These are phyloP conservation scores for Adansonia grandidieri DNA, from an alignment of 441 rosid species.

Conservation along the genomic window DNA sequence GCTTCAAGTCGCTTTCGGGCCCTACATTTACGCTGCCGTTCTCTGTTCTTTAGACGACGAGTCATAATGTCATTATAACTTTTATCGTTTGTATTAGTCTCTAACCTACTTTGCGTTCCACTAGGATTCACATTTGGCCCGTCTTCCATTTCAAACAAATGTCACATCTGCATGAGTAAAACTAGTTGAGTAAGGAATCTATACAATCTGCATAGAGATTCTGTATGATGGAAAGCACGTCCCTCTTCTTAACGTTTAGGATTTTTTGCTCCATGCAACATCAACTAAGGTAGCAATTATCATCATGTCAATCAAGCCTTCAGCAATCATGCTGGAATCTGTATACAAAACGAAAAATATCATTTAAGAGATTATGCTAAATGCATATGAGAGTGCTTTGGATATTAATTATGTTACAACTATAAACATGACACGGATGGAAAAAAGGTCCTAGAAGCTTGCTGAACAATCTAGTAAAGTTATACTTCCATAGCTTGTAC, in stretches of 20 bases:
- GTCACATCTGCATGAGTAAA: slow-evolving; percentile 22
- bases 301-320: slow-evolving; percentile 11
- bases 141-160: slow-evolving; percentile 39
- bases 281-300: slow-evolving; percentile 3
- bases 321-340: slow-evolving; percentile 14
- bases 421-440: not conserved
- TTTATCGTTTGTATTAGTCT: slow-evolving; percentile 33
- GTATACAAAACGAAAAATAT: slow-evolving; percentile 12
- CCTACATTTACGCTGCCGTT: slow-evolving; percentile 77
- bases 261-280: slow-evolving; percentile 18
- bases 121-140: slow-evolving; percentile 38
- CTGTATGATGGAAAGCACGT: slow-evolving; percentile 12
- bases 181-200: slow-evolving; percentile 18
- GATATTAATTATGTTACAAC: not conserved
- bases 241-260: slow-evolving; percentile 10
- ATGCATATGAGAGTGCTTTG: not conserved
- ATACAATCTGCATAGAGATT: not conserved
- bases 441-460: not conserved
- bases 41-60: slow-evolving; percentile 73
- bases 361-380: not conserved
- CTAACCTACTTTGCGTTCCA: slow-evolving; percentile 38
- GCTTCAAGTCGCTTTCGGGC: slow-evolving; percentile 68
- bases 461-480: not conserved
- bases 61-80: slow-evolving; percentile 40
- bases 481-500: not conserved